These are phyloP conservation scores for Ceratobasidium sp. DNA, from an alignment of 1,284 basidiomycete species.

Conservation along the genomic window DNA sequence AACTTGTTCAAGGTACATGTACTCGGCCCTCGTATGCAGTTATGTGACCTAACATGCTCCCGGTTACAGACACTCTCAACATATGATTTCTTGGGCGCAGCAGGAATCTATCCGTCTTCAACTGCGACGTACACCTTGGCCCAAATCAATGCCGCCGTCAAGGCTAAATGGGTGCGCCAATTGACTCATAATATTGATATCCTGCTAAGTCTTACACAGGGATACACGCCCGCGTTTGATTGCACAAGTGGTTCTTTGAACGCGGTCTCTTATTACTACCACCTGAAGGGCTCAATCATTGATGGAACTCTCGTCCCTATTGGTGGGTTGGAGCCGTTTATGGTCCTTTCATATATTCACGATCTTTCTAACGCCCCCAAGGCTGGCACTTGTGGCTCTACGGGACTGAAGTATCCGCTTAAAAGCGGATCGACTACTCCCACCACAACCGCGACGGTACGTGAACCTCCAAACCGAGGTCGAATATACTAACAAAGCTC, in stretches of 20 bases:
- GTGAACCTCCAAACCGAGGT: too few relatives aligned
- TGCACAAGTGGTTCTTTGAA: constrained; percentile 60
- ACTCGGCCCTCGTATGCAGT: neutral
- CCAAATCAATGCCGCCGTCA: constrained; percentile 63
- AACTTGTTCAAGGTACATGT: constrained; percentile 63
- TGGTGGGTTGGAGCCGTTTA: constrained; percentile 51
- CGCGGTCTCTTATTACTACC: constrained; percentile 69
- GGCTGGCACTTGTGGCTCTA: constrained; percentile 59
- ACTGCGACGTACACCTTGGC: constrained; percentile 62
- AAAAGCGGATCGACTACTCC: constrained; percentile 54
- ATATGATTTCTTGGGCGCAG: constrained; percentile 69
- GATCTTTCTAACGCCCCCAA: constrained; percentile 55
- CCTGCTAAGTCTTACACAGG: constrained; percentile 46
- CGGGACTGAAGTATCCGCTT: constrained; percentile 67
- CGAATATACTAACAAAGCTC: too few relatives aligned
- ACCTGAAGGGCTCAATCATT: constrained; percentile 65
- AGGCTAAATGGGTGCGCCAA: constrained; percentile 58
- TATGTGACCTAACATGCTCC: neutral
- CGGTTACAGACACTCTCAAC: constrained; percentile 65
- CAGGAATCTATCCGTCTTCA: constrained; percentile 70
- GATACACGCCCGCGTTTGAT: constrained; percentile 63
- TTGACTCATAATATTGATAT: constrained; percentile 30
- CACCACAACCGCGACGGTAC: constrained; percentile 22
- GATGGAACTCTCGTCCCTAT: constrained; percentile 69
- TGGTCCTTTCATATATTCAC: neutral